These are phyloP conservation scores for Cordyceps cateniannulata DNA, from an alignment of 2,329 filamentous ascomycete species.

Conservation along the genomic window DNA sequence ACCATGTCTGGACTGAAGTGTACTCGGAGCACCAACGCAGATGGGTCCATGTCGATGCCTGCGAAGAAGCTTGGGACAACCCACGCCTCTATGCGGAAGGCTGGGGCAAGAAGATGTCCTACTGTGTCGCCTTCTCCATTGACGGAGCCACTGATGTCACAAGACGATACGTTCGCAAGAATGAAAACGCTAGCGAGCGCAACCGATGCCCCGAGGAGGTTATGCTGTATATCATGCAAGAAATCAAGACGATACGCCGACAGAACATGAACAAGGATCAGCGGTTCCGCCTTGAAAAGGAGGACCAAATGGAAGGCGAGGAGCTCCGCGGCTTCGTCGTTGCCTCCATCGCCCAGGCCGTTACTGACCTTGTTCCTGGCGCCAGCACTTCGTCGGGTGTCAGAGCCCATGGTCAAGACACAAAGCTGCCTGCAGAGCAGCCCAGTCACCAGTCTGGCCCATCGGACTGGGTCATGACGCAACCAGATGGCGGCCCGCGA, in stretches of 20 bases:
- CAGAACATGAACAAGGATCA: constrained; percentile 81
- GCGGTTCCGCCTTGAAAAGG: constrained; percentile 72
- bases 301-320: constrained; percentile 68
- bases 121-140: constrained; percentile 93
- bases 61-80: constrained; percentile 93
- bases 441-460: constrained; percentile 46
- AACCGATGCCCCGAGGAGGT: constrained; percentile 82
- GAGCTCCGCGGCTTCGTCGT: constrained; percentile 71
- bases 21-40: constrained; percentile 89
- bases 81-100: constrained; percentile 88
- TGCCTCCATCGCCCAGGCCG: constrained; percentile 64
- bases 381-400: constrained; percentile 24
- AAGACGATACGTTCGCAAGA: constrained; percentile 63
- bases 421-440: constrained; percentile 55
- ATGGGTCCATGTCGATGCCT: constrained; percentile 96
- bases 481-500: constrained; percentile 35
- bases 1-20: constrained; percentile 96
- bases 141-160: constrained; percentile 70
- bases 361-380: constrained; percentile 60
- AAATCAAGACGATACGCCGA: constrained; percentile 80
- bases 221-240: constrained; percentile 82
- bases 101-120: constrained; percentile 94
- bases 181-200: constrained; percentile 65
- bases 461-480: constrained; percentile 44
- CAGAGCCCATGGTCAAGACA: constrained; percentile 39